These are phyloP conservation scores for Suhomyces terraborum DNA, from an alignment of 1,139 yeast genomes.

Conservation along the genomic window DNA sequence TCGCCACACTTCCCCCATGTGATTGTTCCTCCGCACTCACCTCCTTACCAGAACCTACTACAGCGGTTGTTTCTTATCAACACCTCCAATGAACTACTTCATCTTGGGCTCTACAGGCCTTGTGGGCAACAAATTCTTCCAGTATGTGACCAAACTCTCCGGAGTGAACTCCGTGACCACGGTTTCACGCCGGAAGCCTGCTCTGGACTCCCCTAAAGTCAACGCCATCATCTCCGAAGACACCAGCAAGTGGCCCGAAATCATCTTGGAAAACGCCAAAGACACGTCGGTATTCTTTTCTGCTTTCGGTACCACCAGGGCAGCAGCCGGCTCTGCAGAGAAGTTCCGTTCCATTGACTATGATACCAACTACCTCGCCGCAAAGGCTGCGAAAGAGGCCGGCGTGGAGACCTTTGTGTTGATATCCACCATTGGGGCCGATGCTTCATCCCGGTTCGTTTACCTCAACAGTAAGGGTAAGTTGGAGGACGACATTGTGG, in stretches of 20 bases:
- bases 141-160: slow-evolving; percentile 33
- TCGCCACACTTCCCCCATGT: neutral
- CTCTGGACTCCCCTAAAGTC: slow-evolving; percentile 25
- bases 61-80: neutral
- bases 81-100: slow-evolving; percentile 27
- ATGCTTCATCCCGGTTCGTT: slow-evolving; percentile 46
- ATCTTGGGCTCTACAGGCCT: slow-evolving; percentile 66
- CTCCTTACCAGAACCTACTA: neutral
- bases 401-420: slow-evolving; percentile 67
- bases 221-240: slow-evolving; percentile 40
- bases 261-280: slow-evolving; percentile 21
- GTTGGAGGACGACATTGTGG: slow-evolving; percentile 59
- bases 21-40: neutral
- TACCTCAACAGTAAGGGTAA: slow-evolving; percentile 66
- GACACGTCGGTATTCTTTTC: slow-evolving; percentile 48
- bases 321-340: slow-evolving; percentile 67
- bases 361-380: slow-evolving; percentile 64
- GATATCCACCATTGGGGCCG: slow-evolving; percentile 64
- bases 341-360: slow-evolving; percentile 69
- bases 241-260: slow-evolving; percentile 42
- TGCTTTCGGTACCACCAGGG: slow-evolving; percentile 75
- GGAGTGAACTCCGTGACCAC: slow-evolving; percentile 41
- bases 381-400: slow-evolving; percentile 66
- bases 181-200: slow-evolving; percentile 45
- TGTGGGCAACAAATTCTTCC: slow-evolving; percentile 53